Evolutionary conservation across 2,329 filamentous ascomycete genomes (phyloP).

Genomic region (Aspergillus neotritici): DNA sequence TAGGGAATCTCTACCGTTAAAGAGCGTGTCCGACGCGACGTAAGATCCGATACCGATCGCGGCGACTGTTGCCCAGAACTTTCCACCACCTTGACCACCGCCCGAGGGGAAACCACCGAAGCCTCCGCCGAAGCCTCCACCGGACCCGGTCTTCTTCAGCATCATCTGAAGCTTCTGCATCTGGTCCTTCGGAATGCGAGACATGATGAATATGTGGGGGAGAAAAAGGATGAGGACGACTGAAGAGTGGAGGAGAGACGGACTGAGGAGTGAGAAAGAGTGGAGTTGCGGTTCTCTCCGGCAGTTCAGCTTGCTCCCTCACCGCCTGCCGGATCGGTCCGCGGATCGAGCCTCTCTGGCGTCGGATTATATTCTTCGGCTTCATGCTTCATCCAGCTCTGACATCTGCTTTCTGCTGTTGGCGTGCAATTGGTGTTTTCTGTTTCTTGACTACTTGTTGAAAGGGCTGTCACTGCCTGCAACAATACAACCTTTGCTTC

Average conservation of each 20-base stretch:
- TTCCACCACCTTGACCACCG: conserved; percentile 50
- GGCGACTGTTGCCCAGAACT: conserved; percentile 48
- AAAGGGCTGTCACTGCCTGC: too few species aligned
- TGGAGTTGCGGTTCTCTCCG: conserved; percentile 18
- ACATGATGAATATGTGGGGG: conserved; percentile 30
- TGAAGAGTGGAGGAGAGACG: conserved; percentile 13
- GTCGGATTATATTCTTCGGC: background rate
- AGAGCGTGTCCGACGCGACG: conserved; percentile 53
- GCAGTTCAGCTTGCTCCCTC: conserved; percentile 19
- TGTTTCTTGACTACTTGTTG: too few species aligned
- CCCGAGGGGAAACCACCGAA: conserved; percentile 50
- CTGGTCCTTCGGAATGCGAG: conserved; percentile 58
- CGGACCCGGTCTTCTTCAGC: conserved; percentile 45
- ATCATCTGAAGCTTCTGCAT: conserved; percentile 61
- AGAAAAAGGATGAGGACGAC: conserved; percentile 1
- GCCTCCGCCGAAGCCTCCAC: conserved; percentile 42
- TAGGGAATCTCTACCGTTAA: conserved; percentile 53
- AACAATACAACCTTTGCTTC: background rate
- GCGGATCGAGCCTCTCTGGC: background rate
- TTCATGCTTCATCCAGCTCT: background rate
- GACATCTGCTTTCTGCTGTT: background rate
- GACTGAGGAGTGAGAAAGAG: conserved; percentile 22
- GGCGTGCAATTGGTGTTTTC: too few species aligned
- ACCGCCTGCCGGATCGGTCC: conserved; percentile 12
- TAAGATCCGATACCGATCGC: conserved; percentile 45